phyloP scores from a whole-genome alignment of 2,329 filamentous ascomycete genomes.

The Coniochaeta prunicola region DNA sequence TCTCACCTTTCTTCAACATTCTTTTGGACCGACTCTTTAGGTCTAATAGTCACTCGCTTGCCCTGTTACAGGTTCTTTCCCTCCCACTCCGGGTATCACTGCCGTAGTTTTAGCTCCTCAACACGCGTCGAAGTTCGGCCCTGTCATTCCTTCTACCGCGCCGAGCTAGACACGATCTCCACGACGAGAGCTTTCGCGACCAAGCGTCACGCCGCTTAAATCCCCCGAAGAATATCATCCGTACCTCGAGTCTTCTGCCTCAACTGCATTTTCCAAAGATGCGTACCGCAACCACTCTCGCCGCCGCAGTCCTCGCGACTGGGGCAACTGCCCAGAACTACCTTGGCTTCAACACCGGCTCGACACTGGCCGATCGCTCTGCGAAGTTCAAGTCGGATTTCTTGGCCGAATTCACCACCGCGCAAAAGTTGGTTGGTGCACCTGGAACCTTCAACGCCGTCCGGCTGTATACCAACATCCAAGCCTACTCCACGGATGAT shows the following conservation, averaged over 20 bases:
- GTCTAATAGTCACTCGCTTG: background rate
- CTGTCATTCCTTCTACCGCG: background rate
- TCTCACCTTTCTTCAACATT: background rate
- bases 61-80: background rate
- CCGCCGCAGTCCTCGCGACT: slow-evolving; percentile 30
- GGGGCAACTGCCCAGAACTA: slow-evolving; percentile 37
- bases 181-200: background rate
- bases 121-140: background rate
- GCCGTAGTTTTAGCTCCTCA: background rate
- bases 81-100: background rate
- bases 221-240: background rate
- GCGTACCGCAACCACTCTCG: slow-evolving; percentile 30
- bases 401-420: slow-evolving; percentile 35
- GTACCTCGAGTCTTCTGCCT: background rate
- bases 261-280: slow-evolving; percentile 17
- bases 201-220: background rate
- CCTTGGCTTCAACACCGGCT: slow-evolving; percentile 47
- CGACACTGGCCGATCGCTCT: slow-evolving; percentile 35
- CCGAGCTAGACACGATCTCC: background rate
- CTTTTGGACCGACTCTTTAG: background rate
- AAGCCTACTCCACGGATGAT: slow-evolving; percentile 60
- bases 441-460: slow-evolving; percentile 51
- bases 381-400: slow-evolving; percentile 48
- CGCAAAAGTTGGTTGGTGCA: slow-evolving; percentile 32
- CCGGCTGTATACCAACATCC: slow-evolving; percentile 62